Conservation (phyloP, 148 eudicot species). For the Euryodendron excelsum region DNA sequence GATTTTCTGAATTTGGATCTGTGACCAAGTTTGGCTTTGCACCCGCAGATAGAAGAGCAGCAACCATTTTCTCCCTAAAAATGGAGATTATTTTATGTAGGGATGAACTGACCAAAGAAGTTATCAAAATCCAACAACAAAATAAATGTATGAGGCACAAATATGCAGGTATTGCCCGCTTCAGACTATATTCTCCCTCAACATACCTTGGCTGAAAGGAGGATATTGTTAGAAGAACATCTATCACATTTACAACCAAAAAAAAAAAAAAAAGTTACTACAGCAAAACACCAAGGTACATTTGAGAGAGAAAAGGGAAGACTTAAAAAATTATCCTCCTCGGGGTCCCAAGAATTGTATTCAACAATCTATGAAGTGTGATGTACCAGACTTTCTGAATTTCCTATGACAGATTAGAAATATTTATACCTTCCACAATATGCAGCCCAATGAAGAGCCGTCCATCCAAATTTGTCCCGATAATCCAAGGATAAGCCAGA, state of each 20-base stretch:
- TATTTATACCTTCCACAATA: constrained; percentile 75
- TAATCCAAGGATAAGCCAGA: constrained; percentile 86
- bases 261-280: neutral
- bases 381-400: neutral
- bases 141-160: neutral
- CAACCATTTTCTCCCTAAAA: constrained; percentile 87
- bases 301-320: neutral
- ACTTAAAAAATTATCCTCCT: neutral
- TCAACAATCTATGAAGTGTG: neutral
- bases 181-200: neutral
- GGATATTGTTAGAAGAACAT: neutral
- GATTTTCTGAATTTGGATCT: constrained; percentile 77
- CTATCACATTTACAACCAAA: neutral
- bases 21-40: constrained; percentile 92
- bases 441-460: constrained; percentile 99
- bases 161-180: neutral
- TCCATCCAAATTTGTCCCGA: constrained; percentile 94
- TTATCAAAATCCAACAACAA: neutral
- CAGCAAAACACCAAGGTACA: neutral
- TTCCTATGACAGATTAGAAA: neutral
- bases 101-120: constrained; percentile 9
- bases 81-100: neutral
- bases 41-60: constrained; percentile 86
- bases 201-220: neutral
- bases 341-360: neutral